phyloP scores from a whole-genome alignment of 2,329 filamentous ascomycete species.

The Phyllosticta citriasiana region DNA sequence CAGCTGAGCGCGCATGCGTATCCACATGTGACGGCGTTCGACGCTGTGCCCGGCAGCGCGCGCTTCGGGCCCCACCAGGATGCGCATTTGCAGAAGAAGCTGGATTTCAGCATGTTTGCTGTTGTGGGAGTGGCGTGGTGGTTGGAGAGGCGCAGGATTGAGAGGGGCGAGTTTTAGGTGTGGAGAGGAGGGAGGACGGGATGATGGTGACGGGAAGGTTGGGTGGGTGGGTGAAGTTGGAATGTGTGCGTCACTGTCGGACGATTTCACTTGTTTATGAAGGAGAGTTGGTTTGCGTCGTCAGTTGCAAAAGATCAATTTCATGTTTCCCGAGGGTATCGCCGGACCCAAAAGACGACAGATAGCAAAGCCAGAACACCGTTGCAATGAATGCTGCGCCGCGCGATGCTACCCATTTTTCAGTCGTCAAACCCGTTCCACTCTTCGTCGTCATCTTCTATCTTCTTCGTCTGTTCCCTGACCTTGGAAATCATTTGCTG shows the following conservation, averaged over 20 bases:
- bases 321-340: neutral
- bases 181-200: neutral
- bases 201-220: neutral
- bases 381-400: neutral
- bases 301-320: neutral
- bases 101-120: slow-evolving; percentile 1
- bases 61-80: neutral
- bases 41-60: neutral
- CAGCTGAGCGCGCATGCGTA: slow-evolving; percentile 37
- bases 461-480: slow-evolving; percentile 13
- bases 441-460: slow-evolving; percentile 15
- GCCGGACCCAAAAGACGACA: neutral
- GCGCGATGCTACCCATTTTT: neutral
- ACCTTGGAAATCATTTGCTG: slow-evolving; percentile 20
- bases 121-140: neutral
- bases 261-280: neutral
- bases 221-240: neutral
- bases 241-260: neutral
- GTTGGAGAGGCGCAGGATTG: slow-evolving; percentile 8
- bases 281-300: neutral
- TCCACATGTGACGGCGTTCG: slow-evolving; percentile 21
- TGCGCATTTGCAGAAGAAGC: slow-evolving; percentile 1
- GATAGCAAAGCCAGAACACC: neutral
- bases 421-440: slow-evolving; percentile 20
- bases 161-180: neutral